Base-by-base conservation (phyloP, 805 yeast species). In the Pichia heedii region DNA sequence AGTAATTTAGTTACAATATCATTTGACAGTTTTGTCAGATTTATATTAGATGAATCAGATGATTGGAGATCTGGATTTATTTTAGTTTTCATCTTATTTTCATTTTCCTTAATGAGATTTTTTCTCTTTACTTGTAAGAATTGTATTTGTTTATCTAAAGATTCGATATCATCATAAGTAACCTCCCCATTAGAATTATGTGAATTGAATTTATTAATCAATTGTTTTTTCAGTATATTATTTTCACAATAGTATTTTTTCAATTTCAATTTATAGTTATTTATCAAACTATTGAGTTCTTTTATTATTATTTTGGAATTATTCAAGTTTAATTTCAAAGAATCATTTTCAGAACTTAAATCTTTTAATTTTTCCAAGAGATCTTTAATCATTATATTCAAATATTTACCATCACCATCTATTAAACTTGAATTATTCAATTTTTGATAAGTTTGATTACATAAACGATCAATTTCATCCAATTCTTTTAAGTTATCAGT, bases 221-320 rank as follows among this genome's bases (percentile, higher is more conserved):
- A 24, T 24, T 24, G 33, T 37, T n/a, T 10, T 16, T 45, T 46
- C 27, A 49, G 37, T 4, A 29, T n/a, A 20, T 41, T 47, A 22
- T 46, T 44, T 39, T 46, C 44, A 3, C 7, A 11, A 20, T 39
- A 44, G 19, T 45, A 41, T 43, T 47, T 32, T 34, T 46, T 47
- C 42, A 50, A 39, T 34, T 54, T 42, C 45, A 54, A 19, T 47
- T 44, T 41, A 22, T 49, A 46, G 1, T 42, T 19, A 20, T 40
- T 40, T n/a, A 41, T 39, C n/a, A 47, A 36, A 20, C 33, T 36
- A 20, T 44, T 43, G 29, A 57, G 42, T 39, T 56, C 59, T 41
- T 48, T 51, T 15, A 50, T 50, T 9, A 57, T 44, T 16, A 53
- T 49, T 37, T 59, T 55, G 11, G 61, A 50, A 16, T 59, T 60